Conservation (phyloP, 352 stramenopile species). For the Globisporangium spinosum region DNA sequence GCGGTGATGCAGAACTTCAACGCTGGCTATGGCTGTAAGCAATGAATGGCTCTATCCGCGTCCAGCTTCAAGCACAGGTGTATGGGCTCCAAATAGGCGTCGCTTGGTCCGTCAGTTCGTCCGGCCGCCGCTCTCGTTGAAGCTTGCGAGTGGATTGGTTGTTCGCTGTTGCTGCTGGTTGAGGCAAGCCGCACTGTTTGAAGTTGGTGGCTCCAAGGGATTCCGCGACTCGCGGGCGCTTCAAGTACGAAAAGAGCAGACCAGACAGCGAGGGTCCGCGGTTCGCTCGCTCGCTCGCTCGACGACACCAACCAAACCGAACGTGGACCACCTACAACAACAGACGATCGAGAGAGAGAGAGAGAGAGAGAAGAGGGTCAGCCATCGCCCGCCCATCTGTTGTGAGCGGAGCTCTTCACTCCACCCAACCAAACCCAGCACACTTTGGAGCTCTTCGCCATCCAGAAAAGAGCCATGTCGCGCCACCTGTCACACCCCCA, state of each 20-base stretch:
- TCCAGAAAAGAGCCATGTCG: conserved; percentile 12
- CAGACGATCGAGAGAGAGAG: conserved; percentile 3
- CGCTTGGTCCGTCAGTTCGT: background rate
- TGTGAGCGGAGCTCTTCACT: conserved; percentile 2
- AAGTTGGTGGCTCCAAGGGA: conserved; percentile 72
- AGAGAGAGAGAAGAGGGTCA: background rate
- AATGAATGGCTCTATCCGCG: conserved; percentile 1
- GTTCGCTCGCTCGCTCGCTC: conserved; percentile 1
- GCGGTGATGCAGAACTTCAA: conserved; percentile 12
- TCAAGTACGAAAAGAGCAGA: conserved; percentile 42
- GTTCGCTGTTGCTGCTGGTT: background rate
- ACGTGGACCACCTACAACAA: conserved; percentile 4
- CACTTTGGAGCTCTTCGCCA: background rate
- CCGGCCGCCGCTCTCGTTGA: conserved; percentile 11
- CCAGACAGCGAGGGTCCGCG: conserved; percentile 7
- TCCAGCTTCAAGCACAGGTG: conserved; percentile 4
- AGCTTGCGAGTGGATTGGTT: background rate
- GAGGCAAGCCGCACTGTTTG: conserved; percentile 32
- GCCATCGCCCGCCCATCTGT: conserved; percentile 2
- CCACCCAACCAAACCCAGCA: conserved; percentile 5
- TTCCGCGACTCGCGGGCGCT: conserved; percentile 25
- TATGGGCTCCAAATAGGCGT: background rate
- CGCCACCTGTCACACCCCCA: conserved; percentile 14
- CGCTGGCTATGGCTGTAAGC: conserved; percentile 1
- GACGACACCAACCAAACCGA: conserved; percentile 14